These are phyloP conservation scores for Pichia occidentalis DNA, from an alignment of 805 yeast species.

Conservation along the genomic window DNA sequence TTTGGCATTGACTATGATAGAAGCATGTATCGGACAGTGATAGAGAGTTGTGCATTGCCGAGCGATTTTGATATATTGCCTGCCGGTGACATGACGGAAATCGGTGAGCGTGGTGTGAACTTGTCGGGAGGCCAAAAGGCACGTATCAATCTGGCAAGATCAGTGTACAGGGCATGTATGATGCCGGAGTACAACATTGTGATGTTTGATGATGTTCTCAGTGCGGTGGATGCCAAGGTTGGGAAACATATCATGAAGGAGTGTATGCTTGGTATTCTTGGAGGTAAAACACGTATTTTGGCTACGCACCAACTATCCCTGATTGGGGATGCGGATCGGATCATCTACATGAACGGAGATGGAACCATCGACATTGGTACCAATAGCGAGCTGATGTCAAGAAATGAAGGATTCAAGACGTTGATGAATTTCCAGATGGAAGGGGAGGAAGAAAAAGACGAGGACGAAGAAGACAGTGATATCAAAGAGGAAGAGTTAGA, in stretches of 20 bases:
- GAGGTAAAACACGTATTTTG: conserved; percentile 55
- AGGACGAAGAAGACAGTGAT: conserved; percentile 21
- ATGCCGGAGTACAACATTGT: conserved; percentile 54
- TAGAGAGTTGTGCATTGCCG: conserved; percentile 59
- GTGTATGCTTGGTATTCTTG: conserved; percentile 54
- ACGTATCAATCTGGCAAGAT: conserved; percentile 69
- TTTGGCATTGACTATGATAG: conserved; percentile 52
- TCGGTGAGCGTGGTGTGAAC: conserved; percentile 82
- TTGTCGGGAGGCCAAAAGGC: conserved; percentile 88
- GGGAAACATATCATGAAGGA: conserved; percentile 71
- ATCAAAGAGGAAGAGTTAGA: conserved; percentile 19
- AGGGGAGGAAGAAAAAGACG: conserved; percentile 1
- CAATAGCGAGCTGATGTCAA: conserved; percentile 40
- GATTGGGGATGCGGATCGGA: conserved; percentile 58
- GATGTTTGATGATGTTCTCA: conserved; percentile 69
- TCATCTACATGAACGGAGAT: conserved; percentile 61
- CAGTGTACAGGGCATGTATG: conserved; percentile 42
- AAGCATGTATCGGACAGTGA: conserved; percentile 43
- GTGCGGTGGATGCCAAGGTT: conserved; percentile 84
- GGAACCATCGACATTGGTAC: conserved; percentile 57
- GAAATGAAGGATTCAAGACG: conserved; percentile 42
- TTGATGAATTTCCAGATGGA: conserved; percentile 39
- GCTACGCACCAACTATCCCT: conserved; percentile 81
- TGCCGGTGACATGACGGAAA: conserved; percentile 72
- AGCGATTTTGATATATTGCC: conserved; percentile 63